phyloP scores from a whole-genome alignment of 2,329 filamentous ascomycete genomes.

The Exutisphaerella laricina region DNA sequence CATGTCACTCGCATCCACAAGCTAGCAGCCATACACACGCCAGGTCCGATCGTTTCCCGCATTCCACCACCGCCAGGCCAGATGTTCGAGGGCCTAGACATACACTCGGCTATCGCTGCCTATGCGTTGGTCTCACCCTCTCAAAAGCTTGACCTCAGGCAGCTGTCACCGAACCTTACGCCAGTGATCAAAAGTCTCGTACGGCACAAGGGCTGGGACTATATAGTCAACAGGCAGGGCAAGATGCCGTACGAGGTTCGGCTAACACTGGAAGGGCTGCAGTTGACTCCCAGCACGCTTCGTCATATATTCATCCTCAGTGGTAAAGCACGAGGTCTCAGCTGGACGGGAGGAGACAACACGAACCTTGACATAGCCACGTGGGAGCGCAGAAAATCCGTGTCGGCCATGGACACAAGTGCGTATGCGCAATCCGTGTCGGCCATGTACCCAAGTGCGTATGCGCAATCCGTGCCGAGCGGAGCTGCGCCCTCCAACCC shows the following conservation, averaged over 20 bases:
- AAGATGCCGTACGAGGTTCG: conserved; percentile 32
- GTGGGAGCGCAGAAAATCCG: conserved; percentile 21
- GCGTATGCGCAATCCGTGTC: neutral
- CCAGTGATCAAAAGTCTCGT: conserved; percentile 33
- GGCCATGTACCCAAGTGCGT: neutral
- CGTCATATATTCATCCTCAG: conserved; percentile 25
- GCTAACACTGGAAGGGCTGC: conserved; percentile 32
- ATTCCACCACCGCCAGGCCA: conserved; percentile 41
- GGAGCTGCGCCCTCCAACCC: neutral
- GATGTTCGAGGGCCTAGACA: conserved; percentile 44
- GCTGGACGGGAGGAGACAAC: conserved; percentile 28
- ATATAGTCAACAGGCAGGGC: conserved; percentile 24
- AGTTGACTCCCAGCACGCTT: conserved; percentile 22
- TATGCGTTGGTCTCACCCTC: conserved; percentile 50
- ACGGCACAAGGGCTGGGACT: conserved; percentile 31
- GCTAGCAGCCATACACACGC: conserved; percentile 41
- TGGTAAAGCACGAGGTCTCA: conserved; percentile 22
- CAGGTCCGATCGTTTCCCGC: conserved; percentile 38
- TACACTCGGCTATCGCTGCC: conserved; percentile 36
- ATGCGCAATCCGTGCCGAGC: neutral
- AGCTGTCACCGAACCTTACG: conserved; percentile 34
- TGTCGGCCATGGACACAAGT: conserved; percentile 6
- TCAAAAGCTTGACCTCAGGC: conserved; percentile 31
- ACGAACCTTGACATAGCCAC: conserved; percentile 21
- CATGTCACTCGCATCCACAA: conserved; percentile 50